Percentiles rank a stretch among this genome's conserved stretches.
These are phyloP conservation scores for Goffeauzyma gilvescens DNA, from an alignment of 768 basidiomycete genomes.

Conservation along the genomic window DNA sequence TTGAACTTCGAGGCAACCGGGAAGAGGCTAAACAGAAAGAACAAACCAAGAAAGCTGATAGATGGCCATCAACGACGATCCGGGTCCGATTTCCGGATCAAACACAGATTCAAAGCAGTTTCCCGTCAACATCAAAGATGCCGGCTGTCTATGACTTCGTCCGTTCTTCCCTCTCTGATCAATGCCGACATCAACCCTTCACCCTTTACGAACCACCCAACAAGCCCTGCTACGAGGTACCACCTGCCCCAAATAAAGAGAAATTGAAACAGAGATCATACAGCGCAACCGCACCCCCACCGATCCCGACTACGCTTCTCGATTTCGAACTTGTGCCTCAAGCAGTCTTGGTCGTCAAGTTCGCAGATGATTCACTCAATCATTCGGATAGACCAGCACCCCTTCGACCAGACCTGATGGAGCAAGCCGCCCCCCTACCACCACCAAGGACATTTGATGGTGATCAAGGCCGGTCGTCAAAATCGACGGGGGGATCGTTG, in stretches of 20 bases:
- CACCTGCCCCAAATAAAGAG: no score
- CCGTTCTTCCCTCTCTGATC: conserved; percentile 15
- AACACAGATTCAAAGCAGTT: conserved; percentile 26
- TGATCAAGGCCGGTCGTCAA: conserved; percentile 1
- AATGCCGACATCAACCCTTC: conserved; percentile 18
- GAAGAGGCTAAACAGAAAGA: conserved; percentile 20
- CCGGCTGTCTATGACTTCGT: conserved; percentile 30
- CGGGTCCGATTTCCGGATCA: conserved; percentile 28
- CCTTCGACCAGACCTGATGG: conserved; percentile 18
- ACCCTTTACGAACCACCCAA: conserved; percentile 29
- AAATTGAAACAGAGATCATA: no score
- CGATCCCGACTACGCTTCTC: conserved; percentile 15
- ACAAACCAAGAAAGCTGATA: conserved; percentile 23
- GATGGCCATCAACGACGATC: conserved; percentile 30
- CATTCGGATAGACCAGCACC: conserved; percentile 23
- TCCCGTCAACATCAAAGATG: conserved; percentile 25
- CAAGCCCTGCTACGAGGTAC: no score
- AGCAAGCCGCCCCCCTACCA: conserved; percentile 23
- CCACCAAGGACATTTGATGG: conserved; percentile 3
- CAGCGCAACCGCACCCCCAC: conserved; percentile 8
- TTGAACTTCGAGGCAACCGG: conserved; percentile 19
- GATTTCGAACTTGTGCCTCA: conserved; percentile 29
- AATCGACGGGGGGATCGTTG: neutral
- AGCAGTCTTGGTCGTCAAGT: conserved; percentile 25
- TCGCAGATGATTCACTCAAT: conserved; percentile 28